phyloP scores from a whole-genome alignment of 495 filamentous ascomycete species.

The Hypoxylon crocopeplum region DNA sequence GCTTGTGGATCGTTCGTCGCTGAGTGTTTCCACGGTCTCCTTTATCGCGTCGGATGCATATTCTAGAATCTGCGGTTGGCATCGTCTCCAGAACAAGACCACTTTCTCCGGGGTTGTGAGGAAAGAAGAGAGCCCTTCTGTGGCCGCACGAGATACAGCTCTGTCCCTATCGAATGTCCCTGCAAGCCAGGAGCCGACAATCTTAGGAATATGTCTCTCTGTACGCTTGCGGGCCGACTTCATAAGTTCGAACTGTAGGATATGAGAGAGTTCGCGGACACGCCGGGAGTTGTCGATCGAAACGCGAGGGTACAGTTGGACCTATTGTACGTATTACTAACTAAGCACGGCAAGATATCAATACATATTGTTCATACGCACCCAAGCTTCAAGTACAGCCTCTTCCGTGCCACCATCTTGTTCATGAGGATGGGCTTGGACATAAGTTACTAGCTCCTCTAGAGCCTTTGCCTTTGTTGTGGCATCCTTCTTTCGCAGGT shows the following conservation, averaged over 20 bases:
- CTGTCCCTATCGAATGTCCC: conserved; percentile 87
- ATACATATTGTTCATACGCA: conserved; percentile 54
- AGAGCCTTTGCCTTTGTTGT: conserved; percentile 92
- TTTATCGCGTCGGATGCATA: conserved; percentile 80
- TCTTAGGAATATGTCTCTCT: conserved; percentile 73
- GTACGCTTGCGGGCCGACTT: conserved; percentile 78
- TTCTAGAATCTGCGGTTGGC: conserved; percentile 75
- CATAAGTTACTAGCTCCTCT: conserved; percentile 77
- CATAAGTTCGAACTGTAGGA: conserved; percentile 74
- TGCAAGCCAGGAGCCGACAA: conserved; percentile 86
- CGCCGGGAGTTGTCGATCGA: conserved; percentile 88
- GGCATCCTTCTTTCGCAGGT: conserved; percentile 88
- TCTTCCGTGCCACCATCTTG: conserved; percentile 70
- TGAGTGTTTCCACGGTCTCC: conserved; percentile 81
- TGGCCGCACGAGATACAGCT: conserved; percentile 72
- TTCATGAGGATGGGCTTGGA: conserved; percentile 55
- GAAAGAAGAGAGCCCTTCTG: conserved; percentile 72
- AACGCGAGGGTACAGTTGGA: conserved; percentile 82
- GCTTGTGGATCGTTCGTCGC: conserved; percentile 83
- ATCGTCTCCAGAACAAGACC: conserved; percentile 74
- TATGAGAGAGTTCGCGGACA: conserved; percentile 84
- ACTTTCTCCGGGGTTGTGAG: conserved; percentile 82
- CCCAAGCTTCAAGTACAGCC: conserved; percentile 83
- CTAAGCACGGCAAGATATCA: conserved; percentile 27
- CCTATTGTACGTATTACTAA: conserved; percentile 58